Evolutionary conservation across 78 protist species (phyloP).

Genomic region (Pigoraptor vietnamica): DNA sequence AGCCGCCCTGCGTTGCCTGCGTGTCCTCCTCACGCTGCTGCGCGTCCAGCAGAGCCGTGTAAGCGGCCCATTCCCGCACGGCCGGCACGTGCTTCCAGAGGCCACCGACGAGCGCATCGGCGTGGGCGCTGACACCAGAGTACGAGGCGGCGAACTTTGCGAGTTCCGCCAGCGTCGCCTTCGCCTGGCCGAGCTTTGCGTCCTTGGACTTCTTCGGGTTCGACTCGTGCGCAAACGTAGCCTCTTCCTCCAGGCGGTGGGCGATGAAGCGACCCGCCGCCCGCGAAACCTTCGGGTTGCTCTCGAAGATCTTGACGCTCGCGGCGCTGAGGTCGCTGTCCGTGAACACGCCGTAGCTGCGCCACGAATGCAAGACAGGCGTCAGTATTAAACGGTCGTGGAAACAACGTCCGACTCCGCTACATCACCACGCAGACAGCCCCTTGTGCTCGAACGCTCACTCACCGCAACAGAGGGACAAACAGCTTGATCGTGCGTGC

Average conservation of each 20-base stretch:
- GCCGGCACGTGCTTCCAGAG: background rate
- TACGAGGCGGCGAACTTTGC: background rate
- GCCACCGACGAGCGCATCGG: background rate
- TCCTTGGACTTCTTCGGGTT: background rate
- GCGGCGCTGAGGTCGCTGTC: background rate
- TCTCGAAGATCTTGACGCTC: background rate
- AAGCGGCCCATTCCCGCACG: background rate
- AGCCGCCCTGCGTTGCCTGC: background rate
- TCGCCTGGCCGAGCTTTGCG: background rate
- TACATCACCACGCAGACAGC: background rate
- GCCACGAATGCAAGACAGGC: background rate
- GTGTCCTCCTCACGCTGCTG: background rate
- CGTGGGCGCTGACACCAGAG: background rate
- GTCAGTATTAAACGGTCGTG: no score
- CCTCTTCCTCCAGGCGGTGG: background rate
- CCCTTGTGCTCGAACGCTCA: no score
- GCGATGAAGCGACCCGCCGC: background rate
- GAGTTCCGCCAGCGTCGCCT: background rate
- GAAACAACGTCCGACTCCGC: no score
- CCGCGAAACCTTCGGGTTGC: background rate
- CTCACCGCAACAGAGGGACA: background rate
- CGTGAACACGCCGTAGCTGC: background rate
- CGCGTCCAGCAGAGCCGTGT: background rate
- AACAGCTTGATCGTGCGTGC: background rate
- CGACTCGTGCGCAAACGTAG: background rate